Conservation (phyloP, 2,329 filamentous ascomycete species). For the Alternaria angustiovoidea region DNA sequence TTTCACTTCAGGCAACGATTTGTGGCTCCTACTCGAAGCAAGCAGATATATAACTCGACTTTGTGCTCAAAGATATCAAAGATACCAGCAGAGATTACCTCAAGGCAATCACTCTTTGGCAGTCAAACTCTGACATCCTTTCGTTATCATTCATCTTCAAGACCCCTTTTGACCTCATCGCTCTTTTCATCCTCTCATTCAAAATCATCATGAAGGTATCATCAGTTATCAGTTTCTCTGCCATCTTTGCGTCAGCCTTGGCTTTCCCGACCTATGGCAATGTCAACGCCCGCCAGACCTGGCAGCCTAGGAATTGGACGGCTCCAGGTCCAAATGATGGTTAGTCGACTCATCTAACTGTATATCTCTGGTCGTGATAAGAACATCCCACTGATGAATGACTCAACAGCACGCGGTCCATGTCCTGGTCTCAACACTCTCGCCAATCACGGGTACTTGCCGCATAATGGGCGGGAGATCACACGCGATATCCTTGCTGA, state of each 20-base stretch:
- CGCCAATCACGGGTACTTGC: no score
- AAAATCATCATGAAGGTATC: slow-evolving; percentile 1
- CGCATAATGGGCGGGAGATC: no score
- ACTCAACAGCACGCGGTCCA: no score
- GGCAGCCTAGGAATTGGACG: no score
- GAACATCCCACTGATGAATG: no score
- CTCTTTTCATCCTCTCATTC: background rate
- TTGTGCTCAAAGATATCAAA: background rate
- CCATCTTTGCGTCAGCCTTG: background rate
- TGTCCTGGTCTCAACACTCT: no score
- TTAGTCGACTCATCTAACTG: fast-evolving
- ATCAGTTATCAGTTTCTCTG: background rate
- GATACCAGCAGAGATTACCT: background rate
- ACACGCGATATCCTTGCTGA: no score
- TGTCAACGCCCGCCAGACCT: no score
- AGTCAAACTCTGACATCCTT: background rate
- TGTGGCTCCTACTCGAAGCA: background rate
- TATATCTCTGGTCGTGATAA: no score
- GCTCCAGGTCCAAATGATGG: no score
- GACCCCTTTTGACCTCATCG: background rate
- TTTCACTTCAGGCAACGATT: slow-evolving; percentile 3
- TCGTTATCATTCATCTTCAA: background rate
- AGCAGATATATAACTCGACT: background rate
- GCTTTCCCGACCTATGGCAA: no score
- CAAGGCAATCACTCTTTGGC: background rate